Evolutionary conservation across 176 grass and related monocot species (phyloP), one percentile per base, ranked within the genome.

Genomic region (Melocanna baccifera): DNA sequence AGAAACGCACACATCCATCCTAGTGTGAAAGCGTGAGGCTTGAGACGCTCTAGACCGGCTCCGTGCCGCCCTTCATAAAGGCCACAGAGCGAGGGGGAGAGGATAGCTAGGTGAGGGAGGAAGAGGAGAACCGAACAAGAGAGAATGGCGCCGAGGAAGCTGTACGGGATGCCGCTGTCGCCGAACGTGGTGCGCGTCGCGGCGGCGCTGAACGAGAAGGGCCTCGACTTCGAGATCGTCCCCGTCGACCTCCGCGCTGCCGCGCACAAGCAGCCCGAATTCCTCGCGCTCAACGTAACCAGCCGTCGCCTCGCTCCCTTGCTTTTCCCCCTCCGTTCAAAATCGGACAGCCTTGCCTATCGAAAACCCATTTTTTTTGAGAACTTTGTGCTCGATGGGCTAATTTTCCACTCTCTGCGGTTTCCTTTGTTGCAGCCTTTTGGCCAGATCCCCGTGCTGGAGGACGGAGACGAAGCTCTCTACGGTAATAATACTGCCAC

Each of bases 271-370:
- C 86, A 93, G 12, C 95, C 95, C 22, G 58, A 89, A 0, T 98
- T 98, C 85, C 87, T 98, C 66, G 89, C 91, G 9, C 87, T 93
- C 64, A 98, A 98, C 84, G 95, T 98, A 59, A 10, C 22, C 1
- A 15, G 6, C 75, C 36, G 22, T 7, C 14, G 0, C n/a, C 30
- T 18, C 43, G 4, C 28, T 0, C 39, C 8, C 62, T 12, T 8
- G 0, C 2, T 0, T 26, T 13, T 66, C 1, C 26, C 22, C 8
- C 62, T 12, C 3, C 7, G 1, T 6, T 3, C 29, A 0, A 23
- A 7, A 26, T 59, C 8, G 6, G 36, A 20, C 65, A 22, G 23
- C 22, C 23, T 58, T 58, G 55, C 22, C 9, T 23, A 23, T 4
- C 7, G 4, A 56, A n/a, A 10, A 10, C 0, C 20, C n/a, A n/a